Evolutionary conservation across 768 basidiomycete species (phyloP).

Genomic region (Lactarius quietus): DNA sequence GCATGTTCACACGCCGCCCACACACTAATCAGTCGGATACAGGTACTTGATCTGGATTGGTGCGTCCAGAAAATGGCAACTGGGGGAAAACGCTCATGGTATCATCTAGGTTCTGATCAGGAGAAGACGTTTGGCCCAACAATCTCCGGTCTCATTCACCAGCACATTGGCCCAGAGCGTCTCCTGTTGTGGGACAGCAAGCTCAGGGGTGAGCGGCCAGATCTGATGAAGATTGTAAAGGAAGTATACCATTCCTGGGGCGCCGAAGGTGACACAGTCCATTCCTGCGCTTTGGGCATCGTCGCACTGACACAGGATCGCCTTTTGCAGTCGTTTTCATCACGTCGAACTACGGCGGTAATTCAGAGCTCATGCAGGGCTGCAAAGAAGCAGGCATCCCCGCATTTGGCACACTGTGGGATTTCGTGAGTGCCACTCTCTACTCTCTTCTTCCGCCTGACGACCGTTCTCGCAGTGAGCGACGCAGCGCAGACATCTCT

Average conservation of each 20-base stretch:
- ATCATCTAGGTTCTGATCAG: slow-evolving; percentile 37
- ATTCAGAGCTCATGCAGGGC: slow-evolving; percentile 42
- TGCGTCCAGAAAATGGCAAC: not conserved
- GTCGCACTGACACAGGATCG: not conserved
- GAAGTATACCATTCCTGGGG: slow-evolving; percentile 37
- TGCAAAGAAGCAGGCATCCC: slow-evolving; percentile 37
- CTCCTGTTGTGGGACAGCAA: slow-evolving; percentile 43
- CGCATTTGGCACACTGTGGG: slow-evolving; percentile 36
- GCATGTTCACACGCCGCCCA: not conserved
- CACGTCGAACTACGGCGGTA: slow-evolving; percentile 41
- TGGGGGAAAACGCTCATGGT: not conserved
- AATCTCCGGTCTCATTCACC: slow-evolving; percentile 39
- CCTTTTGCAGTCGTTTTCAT: slow-evolving; percentile 38
- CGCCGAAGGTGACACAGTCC: slow-evolving; percentile 33
- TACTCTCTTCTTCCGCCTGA: not conserved
- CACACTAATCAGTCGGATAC: not conserved
- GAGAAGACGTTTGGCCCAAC: slow-evolving; percentile 46
- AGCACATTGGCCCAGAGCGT: slow-evolving; percentile 39
- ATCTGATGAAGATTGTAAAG: slow-evolving; percentile 38
- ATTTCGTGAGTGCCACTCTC: slow-evolving; percentile 18
- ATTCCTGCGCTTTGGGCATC: not conserved
- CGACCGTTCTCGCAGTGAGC: slow-evolving; percentile 15
- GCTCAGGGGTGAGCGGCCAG: slow-evolving; percentile 38
- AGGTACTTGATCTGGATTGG: slow-evolving; percentile 44
- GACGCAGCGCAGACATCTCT: not conserved